These are phyloP conservation scores for Bimuria novae-zelandiae DNA, from an alignment of 2,329 filamentous ascomycete species.

Conservation along the genomic window DNA sequence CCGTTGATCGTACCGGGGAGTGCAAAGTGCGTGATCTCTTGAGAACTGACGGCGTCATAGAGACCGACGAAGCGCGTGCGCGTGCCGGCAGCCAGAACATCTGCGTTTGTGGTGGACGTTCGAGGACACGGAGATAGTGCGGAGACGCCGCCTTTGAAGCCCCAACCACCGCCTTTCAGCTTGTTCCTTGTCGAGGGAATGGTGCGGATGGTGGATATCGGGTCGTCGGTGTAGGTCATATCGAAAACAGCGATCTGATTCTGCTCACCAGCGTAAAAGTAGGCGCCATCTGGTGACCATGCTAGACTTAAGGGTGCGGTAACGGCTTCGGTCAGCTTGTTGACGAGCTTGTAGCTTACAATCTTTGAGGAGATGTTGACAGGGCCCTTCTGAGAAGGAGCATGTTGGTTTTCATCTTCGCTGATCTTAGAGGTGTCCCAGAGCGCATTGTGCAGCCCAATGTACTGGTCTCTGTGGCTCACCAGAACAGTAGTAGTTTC, in stretches of 20 bases:
- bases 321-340: conserved; percentile 61
- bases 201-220: conserved; percentile 48
- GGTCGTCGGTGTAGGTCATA: conserved; percentile 53
- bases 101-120: conserved; percentile 42
- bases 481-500: conserved; percentile 57
- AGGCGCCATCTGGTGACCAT: conserved; percentile 55
- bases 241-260: conserved; percentile 62
- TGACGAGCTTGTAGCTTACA: conserved; percentile 60
- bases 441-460: conserved; percentile 61
- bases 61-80: conserved; percentile 61
- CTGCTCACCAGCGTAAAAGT: conserved; percentile 63
- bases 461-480: conserved; percentile 59
- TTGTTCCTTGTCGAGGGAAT: conserved; percentile 53
- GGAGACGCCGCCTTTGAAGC: conserved; percentile 62
- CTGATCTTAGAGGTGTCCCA: conserved; percentile 38
- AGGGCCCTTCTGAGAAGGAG: conserved; percentile 9
- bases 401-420: conserved; percentile 13
- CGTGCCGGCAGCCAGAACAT: conserved; percentile 61
- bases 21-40: conserved; percentile 57
- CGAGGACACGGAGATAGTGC: conserved; percentile 51
- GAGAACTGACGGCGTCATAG: conserved; percentile 58
- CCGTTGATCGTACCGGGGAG: conserved; percentile 36
- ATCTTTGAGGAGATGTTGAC: conserved; percentile 37
- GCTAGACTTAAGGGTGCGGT: conserved; percentile 59
- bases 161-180: conserved; percentile 50